phyloP scores from a whole-genome alignment of 1,284 basidiomycete species.

The Puccinia horiana region DNA sequence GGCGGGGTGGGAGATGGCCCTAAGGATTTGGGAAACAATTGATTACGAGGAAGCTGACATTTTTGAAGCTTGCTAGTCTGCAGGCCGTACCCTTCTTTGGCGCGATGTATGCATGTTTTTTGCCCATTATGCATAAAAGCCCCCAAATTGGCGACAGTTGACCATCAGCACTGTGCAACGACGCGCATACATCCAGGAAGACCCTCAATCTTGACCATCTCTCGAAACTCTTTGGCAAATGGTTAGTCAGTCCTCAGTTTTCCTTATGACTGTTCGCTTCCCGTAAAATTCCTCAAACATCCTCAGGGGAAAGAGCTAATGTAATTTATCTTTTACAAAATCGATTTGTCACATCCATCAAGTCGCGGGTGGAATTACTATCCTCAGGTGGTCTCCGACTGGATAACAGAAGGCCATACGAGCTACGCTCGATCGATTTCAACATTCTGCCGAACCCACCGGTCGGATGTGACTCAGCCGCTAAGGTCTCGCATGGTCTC shows the following conservation, averaged over 20 bases:
- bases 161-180: too few species aligned
- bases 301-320: not conserved
- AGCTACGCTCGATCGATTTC: conserved; percentile 80
- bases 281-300: too few species aligned
- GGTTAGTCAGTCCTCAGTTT: not conserved
- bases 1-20: too few species aligned
- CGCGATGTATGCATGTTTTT: too few species aligned
- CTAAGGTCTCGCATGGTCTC: conserved; percentile 76
- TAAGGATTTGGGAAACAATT: too few species aligned
- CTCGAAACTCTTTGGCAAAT: not conserved
- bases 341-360: not conserved
- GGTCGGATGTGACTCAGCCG: conserved; percentile 78
- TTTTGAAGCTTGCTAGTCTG: too few species aligned
- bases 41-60: too few species aligned
- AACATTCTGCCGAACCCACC: conserved; percentile 67
- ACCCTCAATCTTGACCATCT: not conserved
- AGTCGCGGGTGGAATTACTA: conserved; percentile 39
- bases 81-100: too few species aligned
- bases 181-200: too few species aligned
- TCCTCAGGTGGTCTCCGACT: conserved; percentile 66
- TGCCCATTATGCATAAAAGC: too few species aligned
- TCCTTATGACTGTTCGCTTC: too few species aligned
- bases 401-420: conserved; percentile 84
- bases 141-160: too few species aligned
- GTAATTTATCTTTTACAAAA: not conserved